phyloP scores from a whole-genome alignment of 1,284 basidiomycete genomes.

The Ceraceosorus guamensis region DNA sequence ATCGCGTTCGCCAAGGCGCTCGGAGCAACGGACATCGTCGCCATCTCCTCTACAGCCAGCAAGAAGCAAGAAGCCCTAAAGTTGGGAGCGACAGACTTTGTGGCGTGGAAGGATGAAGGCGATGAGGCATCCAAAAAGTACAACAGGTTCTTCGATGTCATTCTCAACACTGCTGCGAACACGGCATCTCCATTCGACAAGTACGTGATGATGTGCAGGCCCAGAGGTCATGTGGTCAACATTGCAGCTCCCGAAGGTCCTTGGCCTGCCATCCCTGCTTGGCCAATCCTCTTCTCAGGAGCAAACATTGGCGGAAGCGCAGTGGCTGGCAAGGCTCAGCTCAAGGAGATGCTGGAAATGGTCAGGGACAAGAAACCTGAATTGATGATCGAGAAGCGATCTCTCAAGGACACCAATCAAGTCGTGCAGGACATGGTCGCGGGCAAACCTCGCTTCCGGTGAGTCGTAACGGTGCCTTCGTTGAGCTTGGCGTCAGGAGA shows the following conservation, averaged over 20 bases:
- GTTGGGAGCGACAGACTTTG: slow-evolving; percentile 34
- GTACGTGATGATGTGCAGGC: slow-evolving; percentile 50
- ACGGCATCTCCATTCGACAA: slow-evolving; percentile 47
- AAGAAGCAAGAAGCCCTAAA: slow-evolving; percentile 32
- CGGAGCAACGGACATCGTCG: slow-evolving; percentile 34
- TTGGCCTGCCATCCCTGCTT: slow-evolving; percentile 34
- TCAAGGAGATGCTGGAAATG: slow-evolving; percentile 43
- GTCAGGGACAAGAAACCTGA: slow-evolving; percentile 29
- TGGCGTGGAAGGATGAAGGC: slow-evolving; percentile 21
- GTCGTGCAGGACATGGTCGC: slow-evolving; percentile 30
- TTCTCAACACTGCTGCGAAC: slow-evolving; percentile 51
- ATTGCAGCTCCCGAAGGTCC: slow-evolving; percentile 49
- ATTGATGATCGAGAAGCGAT: slow-evolving; percentile 29
- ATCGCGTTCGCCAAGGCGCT: slow-evolving; percentile 38
- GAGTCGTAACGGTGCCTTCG: too few species aligned
- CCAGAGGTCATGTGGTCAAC: slow-evolving; percentile 49
- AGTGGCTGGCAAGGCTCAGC: slow-evolving; percentile 43
- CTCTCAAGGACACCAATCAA: slow-evolving; percentile 34
- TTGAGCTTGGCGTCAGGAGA: too few species aligned
- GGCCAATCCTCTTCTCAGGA: slow-evolving; percentile 19
- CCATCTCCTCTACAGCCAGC: slow-evolving; percentile 30
- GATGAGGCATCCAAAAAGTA: slow-evolving; percentile 30
- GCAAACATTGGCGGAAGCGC: slow-evolving; percentile 34
- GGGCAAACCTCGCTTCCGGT: slow-evolving; percentile 49
- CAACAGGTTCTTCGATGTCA: slow-evolving; percentile 50